Evolutionary conservation across 352 stramenopile species (phyloP).

Genomic region (Globisporangium nodosum): DNA sequence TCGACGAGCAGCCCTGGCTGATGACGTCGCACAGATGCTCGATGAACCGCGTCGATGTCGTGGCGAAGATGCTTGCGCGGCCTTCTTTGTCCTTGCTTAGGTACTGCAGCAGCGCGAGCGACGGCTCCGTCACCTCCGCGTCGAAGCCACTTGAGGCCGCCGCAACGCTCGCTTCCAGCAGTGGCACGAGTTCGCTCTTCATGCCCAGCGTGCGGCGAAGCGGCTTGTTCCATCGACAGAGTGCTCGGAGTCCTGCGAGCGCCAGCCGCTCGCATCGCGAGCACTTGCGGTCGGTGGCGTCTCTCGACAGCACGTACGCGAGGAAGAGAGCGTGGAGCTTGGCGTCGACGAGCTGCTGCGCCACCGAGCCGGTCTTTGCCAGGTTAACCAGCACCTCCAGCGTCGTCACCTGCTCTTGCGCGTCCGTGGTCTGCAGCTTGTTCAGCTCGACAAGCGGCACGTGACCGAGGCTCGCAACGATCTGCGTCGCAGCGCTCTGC

Average conservation of each 20-base stretch:
- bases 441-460: slow-evolving; percentile 36
- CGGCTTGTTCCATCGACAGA: slow-evolving; percentile 31
- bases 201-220: slow-evolving; percentile 23
- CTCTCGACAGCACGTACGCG: slow-evolving; percentile 21
- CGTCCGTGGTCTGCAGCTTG: slow-evolving; percentile 14
- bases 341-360: slow-evolving; percentile 19
- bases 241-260: slow-evolving; percentile 26
- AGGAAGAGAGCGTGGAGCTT: slow-evolving; percentile 52
- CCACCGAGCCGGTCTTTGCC: slow-evolving; percentile 17
- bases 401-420: slow-evolving; percentile 17
- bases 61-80: slow-evolving; percentile 18
- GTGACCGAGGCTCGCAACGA: slow-evolving; percentile 38
- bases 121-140: neutral
- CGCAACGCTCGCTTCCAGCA: slow-evolving; percentile 4
- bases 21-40: slow-evolving; percentile 18
- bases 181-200: slow-evolving; percentile 12
- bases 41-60: slow-evolving; percentile 16
- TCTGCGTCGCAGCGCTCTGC: slow-evolving; percentile 20
- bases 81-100: slow-evolving; percentile 22
- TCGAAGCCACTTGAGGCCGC: neutral
- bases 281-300: neutral
- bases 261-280: slow-evolving; percentile 15
- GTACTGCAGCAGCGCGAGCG: slow-evolving; percentile 18
- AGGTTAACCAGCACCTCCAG: slow-evolving; percentile 53
- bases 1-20: neutral